Percentiles rank a stretch among this genome's conserved stretches.
phyloP scores from a whole-genome alignment of 441 rosid species.

The Francoa sonchifolia region DNA sequence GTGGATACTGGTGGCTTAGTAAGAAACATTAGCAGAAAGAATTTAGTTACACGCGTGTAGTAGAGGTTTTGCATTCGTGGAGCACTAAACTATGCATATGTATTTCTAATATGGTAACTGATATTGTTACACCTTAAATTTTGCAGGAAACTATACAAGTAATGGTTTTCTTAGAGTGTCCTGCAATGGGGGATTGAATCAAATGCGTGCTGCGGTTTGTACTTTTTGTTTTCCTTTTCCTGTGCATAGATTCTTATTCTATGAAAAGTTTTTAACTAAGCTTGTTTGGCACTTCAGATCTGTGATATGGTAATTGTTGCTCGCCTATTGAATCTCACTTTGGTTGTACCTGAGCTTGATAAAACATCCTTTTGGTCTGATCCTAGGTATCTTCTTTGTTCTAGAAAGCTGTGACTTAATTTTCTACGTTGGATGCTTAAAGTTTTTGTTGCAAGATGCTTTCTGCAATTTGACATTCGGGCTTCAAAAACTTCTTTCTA shows the following conservation, averaged over 20 bases:
- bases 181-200: slow-evolving; percentile 96
- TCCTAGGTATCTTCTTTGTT: slow-evolving; percentile 48
- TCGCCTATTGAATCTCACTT: slow-evolving; percentile 81
- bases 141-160: slow-evolving; percentile 77
- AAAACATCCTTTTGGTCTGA: slow-evolving; percentile 96
- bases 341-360: slow-evolving; percentile 93
- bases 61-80: background rate
- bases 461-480: background rate
- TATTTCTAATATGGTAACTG: too few relatives aligned
- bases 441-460: slow-evolving; percentile 10
- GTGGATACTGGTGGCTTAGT: too few relatives aligned
- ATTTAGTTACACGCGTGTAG: too few relatives aligned
- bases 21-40: too few relatives aligned
- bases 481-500: too few relatives aligned
- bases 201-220: slow-evolving; percentile 97
- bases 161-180: slow-evolving; percentile 78
- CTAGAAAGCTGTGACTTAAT: background rate
- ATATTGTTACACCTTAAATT: slow-evolving; percentile 5
- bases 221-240: slow-evolving; percentile 15
- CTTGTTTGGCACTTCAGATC: slow-evolving; percentile 38
- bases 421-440: slow-evolving; percentile 1
- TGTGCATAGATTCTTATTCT: slow-evolving; percentile 1
- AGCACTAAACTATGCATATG: background rate
- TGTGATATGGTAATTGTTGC: slow-evolving; percentile 96
- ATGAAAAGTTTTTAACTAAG: slow-evolving; percentile 10